Conservation (phyloP, 805 yeast species). For the Yamadazyma sp. region DNA sequence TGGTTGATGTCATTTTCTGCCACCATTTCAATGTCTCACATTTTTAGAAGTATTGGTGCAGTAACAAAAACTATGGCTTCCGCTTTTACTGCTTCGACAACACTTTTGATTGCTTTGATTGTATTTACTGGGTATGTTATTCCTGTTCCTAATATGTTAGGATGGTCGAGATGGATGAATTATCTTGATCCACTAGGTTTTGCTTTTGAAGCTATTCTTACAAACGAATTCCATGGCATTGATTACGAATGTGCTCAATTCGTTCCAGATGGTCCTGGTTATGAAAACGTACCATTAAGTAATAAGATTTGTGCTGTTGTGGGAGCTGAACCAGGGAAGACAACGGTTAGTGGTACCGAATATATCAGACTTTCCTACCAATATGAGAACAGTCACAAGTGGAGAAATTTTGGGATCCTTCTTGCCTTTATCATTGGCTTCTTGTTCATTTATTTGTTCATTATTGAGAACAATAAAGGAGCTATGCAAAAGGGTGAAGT, state of each 20-base stretch:
- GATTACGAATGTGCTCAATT: conserved; percentile 50
- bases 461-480: conserved; percentile 20
- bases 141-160: conserved; percentile 48
- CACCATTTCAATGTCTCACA: conserved; percentile 41
- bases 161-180: conserved; percentile 62
- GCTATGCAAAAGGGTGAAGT: conserved; percentile 32
- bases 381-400: conserved; percentile 58
- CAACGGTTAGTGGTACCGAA: conserved; percentile 55
- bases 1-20: conserved; percentile 26
- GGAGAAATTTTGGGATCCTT: conserved; percentile 78
- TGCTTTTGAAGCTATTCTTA: conserved; percentile 57
- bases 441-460: conserved; percentile 23
- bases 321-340: conserved; percentile 58
- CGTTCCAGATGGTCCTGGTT: conserved; percentile 58
- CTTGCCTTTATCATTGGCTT: conserved; percentile 51
- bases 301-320: conserved; percentile 56
- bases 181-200: conserved; percentile 44
- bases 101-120: conserved; percentile 46
- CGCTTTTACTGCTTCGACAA: conserved; percentile 25
- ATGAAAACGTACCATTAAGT: conserved; percentile 34
- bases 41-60: conserved; percentile 43
- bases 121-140: conserved; percentile 52
- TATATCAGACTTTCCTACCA: conserved; percentile 50
- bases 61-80: conserved; percentile 41
- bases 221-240: conserved; percentile 47